These are phyloP conservation scores for Trichoderma sp. DNA, from an alignment of 2,329 filamentous ascomycete genomes.

Conservation along the genomic window DNA sequence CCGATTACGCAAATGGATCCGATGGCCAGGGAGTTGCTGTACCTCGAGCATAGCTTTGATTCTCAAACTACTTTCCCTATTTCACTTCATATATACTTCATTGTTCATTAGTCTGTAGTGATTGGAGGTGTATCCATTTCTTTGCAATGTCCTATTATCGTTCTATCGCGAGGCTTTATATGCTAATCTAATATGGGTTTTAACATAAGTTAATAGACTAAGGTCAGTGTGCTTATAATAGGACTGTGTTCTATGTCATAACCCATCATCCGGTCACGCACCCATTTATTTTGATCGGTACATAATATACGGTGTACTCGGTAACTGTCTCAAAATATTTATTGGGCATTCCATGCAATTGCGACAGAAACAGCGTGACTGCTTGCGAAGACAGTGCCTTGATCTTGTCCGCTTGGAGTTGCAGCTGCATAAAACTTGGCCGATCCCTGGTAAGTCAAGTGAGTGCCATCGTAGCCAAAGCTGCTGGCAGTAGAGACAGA, in stretches of 20 bases:
- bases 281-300: not conserved
- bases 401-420: not conserved
- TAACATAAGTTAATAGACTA: not conserved
- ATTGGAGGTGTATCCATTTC: too few species aligned
- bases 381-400: not conserved
- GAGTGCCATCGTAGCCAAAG: constrained; percentile 4
- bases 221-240: not conserved
- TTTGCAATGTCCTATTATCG: too few species aligned
- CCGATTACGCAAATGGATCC: too few species aligned
- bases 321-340: not conserved
- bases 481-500: not conserved
- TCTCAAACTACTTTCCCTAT: too few species aligned
- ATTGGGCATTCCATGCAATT: not conserved
- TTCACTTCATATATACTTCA: too few species aligned
- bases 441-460: not conserved
- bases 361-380: not conserved
- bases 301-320: not conserved
- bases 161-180: too few species aligned
- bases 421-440: not conserved
- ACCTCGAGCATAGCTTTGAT: too few species aligned
- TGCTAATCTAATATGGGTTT: not conserved
- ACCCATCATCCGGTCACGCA: not conserved
- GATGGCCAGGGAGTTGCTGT: too few species aligned
- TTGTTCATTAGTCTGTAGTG: too few species aligned
- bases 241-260: not conserved